A percentile compares a stretch with the other conserved stretches of the same genome.
Evolutionary conservation across 2,329 filamentous ascomycete genomes (phyloP).

Genomic region (Aspergillus sp.): DNA sequence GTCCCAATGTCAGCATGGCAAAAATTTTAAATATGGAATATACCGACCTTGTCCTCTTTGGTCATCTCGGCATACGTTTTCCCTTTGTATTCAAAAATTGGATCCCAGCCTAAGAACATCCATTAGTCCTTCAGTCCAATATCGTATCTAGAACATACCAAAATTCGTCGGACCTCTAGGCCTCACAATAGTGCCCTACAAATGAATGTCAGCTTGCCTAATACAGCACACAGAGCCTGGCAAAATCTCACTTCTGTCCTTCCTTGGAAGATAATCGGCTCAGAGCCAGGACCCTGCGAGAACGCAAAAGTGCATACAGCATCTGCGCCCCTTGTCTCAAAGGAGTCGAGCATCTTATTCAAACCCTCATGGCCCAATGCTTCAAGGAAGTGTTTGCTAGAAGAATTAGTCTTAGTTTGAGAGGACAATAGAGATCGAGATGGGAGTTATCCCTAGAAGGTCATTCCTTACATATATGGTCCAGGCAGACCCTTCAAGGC

Average conservation of each 20-base stretch:
- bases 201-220: conserved; percentile 6
- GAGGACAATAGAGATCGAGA: not conserved
- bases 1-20: conserved; percentile 25
- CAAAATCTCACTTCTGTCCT: conserved; percentile 69
- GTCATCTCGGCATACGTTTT: conserved; percentile 97
- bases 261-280: conserved; percentile 89
- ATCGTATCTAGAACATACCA: conserved; percentile 59
- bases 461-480: conserved; percentile 77
- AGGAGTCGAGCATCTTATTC: conserved; percentile 86
- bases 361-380: conserved; percentile 81
- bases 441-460: not conserved
- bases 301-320: conserved; percentile 97
- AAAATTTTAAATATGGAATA: not conserved
- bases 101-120: conserved; percentile 77
- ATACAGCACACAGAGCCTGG: conserved; percentile 1
- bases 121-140: not conserved
- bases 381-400: conserved; percentile 91
- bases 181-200: conserved; percentile 77
- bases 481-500: conserved; percentile 90
- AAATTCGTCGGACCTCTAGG: conserved; percentile 80
- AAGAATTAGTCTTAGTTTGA: conserved; percentile 18
- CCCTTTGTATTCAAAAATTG: conserved; percentile 92
- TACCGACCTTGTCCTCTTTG: conserved; percentile 77
- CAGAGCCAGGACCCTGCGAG: conserved; percentile 79
- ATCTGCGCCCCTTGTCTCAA: conserved; percentile 87